Conservation (phyloP, 169 alveolate species). For the Theileria orientalis region DNA sequence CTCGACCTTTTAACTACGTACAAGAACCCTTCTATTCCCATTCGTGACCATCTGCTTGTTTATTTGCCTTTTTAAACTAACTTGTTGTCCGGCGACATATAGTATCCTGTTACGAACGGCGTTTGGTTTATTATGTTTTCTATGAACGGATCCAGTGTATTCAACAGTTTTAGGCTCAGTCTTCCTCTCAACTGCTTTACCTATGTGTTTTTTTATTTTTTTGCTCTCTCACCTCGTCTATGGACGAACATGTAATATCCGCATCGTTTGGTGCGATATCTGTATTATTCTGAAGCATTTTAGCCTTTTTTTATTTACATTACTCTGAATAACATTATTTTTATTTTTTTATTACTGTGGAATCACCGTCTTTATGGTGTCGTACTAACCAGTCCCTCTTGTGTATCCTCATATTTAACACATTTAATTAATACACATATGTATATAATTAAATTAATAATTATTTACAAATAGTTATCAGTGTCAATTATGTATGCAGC, state of each 20-base stretch:
- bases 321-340: not conserved
- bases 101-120: slow-evolving; percentile 72
- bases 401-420: too few species aligned
- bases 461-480: too few species aligned
- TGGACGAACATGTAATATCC: slow-evolving; percentile 1
- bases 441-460: too few species aligned
- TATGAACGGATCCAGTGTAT: slow-evolving; percentile 57
- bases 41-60: slow-evolving; percentile 64
- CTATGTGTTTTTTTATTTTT: not conserved
- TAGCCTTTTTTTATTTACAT: not conserved
- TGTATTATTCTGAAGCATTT: not conserved
- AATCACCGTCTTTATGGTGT: too few species aligned
- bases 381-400: too few species aligned
- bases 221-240: slow-evolving; percentile 39
- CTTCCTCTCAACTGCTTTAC: slow-evolving; percentile 55
- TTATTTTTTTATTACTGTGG: too few species aligned
- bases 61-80: not conserved
- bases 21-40: slow-evolving; percentile 73
- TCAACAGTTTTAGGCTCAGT: slow-evolving; percentile 66
- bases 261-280: not conserved
- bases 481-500: too few species aligned
- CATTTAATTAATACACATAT: too few species aligned
- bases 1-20: slow-evolving; percentile 57
- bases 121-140: slow-evolving; percentile 65
- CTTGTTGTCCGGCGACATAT: slow-evolving; percentile 54